Evolutionary conservation across 495 filamentous ascomycete species (phyloP), one percentile per base, ranked within the genome.

Genomic region (Neurospora terricola): DNA sequence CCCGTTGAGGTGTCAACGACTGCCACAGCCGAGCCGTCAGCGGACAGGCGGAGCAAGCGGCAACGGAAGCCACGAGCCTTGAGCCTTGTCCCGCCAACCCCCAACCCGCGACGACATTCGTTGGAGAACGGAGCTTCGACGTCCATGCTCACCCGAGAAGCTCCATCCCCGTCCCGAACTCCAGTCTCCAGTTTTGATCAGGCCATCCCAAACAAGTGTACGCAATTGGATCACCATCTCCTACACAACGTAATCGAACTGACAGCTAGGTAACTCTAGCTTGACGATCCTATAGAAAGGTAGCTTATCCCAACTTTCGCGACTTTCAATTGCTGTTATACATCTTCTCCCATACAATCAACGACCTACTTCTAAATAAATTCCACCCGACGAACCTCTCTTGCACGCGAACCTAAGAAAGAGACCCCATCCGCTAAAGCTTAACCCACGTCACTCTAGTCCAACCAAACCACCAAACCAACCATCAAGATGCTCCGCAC

Each of bases 401-500:
- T 34, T 66, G 18, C 54, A 34, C 54, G 30, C 23, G 23, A 62
- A 62, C 45, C 45, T 23, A 54, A 23, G 0, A 34, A 66, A 66
- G 54, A 66, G 54, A 34, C 54, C 54, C 54, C 54, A 66, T 66
- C 54, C 54, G 54, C 54, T 66, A 34, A 66, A 36, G 54, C 54
- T 66, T 66, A 66, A 66, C 54, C 27, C 54, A 66, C 54, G 54
- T 66, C 27, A 36, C 27, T 68, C 9, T 72, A 54, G 21, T 18
- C 34, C 5, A 27, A 69, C 69, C 38, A 14, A 75, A 38, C 36
- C 74, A 69, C 69, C 39, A 69, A 27, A 69, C 27, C 72, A 66
- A 75, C 43, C 72, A 75, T 73, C 76, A 78, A 70, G 39, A 94
- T 94, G 92, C 85, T 91, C 77, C 90, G 90, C 76, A 90, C 90